These are phyloP conservation scores for Alternaria sp. DNA, from an alignment of 2,329 filamentous ascomycete genomes.

Conservation along the genomic window DNA sequence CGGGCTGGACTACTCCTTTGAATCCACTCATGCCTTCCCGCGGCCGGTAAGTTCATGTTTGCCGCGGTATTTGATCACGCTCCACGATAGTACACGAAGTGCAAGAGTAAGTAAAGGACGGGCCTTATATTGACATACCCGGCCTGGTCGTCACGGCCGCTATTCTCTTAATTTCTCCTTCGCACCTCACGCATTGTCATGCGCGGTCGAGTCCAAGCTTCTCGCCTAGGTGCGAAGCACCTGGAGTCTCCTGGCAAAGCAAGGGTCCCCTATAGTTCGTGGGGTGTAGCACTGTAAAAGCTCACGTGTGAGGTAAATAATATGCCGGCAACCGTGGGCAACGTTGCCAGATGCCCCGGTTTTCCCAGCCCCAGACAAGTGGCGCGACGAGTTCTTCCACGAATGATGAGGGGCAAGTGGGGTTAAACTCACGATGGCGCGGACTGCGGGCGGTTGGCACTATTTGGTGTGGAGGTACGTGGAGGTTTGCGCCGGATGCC, in stretches of 20 bases:
- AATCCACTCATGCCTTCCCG: slow-evolving; percentile 2
- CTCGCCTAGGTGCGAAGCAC: slow-evolving; percentile 25
- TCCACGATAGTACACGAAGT: not conserved
- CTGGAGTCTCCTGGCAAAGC: slow-evolving; percentile 10
- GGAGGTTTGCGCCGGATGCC: slow-evolving; percentile 5
- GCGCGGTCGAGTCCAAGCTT: slow-evolving; percentile 25
- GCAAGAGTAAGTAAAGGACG: not conserved
- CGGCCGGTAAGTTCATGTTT: slow-evolving; percentile 9
- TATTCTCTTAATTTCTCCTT: not conserved
- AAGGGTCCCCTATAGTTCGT: slow-evolving; percentile 4
- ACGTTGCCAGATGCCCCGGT: slow-evolving; percentile 13
- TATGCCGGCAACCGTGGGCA: slow-evolving; percentile 11
- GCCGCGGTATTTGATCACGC: slow-evolving; percentile 8
- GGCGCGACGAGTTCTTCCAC: slow-evolving; percentile 26
- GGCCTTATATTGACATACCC: not conserved
- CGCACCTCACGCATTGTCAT: not conserved
- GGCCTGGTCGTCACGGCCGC: not conserved
- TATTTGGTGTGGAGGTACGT: slow-evolving; percentile 4
- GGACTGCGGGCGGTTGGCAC: slow-evolving; percentile 4
- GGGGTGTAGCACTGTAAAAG: not conserved
- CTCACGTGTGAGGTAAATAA: slow-evolving; percentile 22
- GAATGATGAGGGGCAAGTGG: slow-evolving; percentile 23
- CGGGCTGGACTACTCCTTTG: not conserved
- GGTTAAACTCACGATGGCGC: slow-evolving; percentile 17
- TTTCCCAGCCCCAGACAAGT: slow-evolving; percentile 21